These are phyloP conservation scores for Sporothrix humicola DNA, from an alignment of 2,329 filamentous ascomycete genomes.

Conservation along the genomic window DNA sequence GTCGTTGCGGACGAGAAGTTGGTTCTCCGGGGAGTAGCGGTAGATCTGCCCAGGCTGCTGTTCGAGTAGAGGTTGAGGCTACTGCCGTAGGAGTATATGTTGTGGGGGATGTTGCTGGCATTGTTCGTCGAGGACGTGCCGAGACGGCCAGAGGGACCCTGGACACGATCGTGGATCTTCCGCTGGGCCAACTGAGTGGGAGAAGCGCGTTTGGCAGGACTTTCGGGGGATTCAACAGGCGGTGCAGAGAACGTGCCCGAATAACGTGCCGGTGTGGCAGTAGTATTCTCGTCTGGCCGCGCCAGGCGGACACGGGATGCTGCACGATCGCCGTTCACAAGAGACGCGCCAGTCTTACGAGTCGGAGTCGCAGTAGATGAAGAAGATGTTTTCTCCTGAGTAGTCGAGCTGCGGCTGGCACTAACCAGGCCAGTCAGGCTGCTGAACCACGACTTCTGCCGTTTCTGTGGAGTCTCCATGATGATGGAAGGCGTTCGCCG, in stretches of 20 bases:
- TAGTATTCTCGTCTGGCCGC: constrained; percentile 24
- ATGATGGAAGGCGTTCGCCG: constrained; percentile 18
- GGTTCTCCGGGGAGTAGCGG: constrained; percentile 39
- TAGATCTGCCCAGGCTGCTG: constrained; percentile 25
- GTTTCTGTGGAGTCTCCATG: constrained; percentile 37
- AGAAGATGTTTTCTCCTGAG: neutral
- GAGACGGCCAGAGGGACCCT: constrained; percentile 44
- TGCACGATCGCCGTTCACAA: constrained; percentile 14
- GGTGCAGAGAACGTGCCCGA: constrained; percentile 38
- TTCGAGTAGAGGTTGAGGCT: constrained; percentile 20
- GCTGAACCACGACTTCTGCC: constrained; percentile 37
- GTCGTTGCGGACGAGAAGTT: constrained; percentile 44
- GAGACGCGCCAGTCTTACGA: constrained; percentile 6
- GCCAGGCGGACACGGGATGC: constrained; percentile 21
- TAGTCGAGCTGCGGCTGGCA: constrained; percentile 29
- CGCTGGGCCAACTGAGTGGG: constrained; percentile 45
- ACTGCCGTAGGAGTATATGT: constrained; percentile 11
- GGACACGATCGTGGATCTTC: constrained; percentile 46
- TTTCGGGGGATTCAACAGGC: constrained; percentile 41
- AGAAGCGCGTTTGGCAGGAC: constrained; percentile 45
- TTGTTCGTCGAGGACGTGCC: constrained; percentile 16
- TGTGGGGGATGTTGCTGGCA: neutral
- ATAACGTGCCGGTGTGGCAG: constrained; percentile 34
- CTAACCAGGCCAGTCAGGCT: constrained; percentile 37
- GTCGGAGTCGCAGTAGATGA: constrained; percentile 23